These are phyloP conservation scores for Avena sativa DNA, from an alignment of 176 grass and related monocot genomes.

Conservation along the genomic window DNA sequence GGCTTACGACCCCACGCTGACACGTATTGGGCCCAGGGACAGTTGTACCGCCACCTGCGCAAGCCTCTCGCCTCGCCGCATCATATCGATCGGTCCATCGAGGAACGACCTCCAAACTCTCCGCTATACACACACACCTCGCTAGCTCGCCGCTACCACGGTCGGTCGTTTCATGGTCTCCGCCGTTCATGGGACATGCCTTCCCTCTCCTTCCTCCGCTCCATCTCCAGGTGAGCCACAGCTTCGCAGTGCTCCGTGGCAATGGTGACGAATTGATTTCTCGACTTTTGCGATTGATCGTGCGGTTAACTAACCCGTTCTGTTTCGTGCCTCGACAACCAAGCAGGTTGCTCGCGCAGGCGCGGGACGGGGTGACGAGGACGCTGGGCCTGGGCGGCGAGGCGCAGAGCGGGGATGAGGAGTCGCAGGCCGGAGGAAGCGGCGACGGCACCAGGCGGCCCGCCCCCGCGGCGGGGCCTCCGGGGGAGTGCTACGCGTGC, in stretches of 20 bases:
- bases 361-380: conserved; percentile 28
- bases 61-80: background rate
- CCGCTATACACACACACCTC: background rate
- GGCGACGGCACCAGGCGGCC: background rate
- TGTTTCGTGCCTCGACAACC: background rate
- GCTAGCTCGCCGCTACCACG: conserved; percentile 2
- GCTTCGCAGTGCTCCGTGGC: background rate
- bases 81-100: background rate
- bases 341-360: conserved; percentile 37
- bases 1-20: conserved; percentile 27
- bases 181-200: conserved; percentile 48
- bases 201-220: conserved; percentile 45
- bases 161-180: conserved; percentile 22
- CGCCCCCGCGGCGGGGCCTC: background rate
- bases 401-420: conserved; percentile 38
- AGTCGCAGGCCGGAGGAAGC: background rate
- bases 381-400: conserved; percentile 11
- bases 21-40: conserved; percentile 35
- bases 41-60: conserved; percentile 35
- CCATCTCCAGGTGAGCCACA: background rate
- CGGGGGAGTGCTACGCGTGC: conserved; percentile 92
- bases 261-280: background rate
- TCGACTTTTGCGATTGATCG: conserved; percentile 2
- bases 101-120: background rate
- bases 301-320: background rate